Evolutionary conservation across 495 filamentous ascomycete genomes (phyloP), one percentile per base, ranked within the genome.

Genomic region (Xylaria grammica): DNA sequence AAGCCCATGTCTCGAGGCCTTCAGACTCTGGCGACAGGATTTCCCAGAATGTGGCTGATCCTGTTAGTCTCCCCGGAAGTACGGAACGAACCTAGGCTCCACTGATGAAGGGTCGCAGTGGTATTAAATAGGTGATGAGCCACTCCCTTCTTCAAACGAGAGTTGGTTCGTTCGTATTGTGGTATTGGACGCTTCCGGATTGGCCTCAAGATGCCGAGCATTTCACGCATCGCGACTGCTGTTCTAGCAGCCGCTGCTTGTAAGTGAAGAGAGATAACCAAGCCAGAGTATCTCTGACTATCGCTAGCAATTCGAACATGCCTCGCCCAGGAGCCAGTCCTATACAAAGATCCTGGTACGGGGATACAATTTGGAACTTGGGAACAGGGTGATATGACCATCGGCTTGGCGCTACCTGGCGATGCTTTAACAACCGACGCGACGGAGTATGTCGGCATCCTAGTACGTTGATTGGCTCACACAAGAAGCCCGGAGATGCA

Each of bases 361-460:
- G 76, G 75, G 29, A 84, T 84, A 51, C 69, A 65, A 52, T 79
- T 84, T 67, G 75, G 69, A 56, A 82, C 78, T 30, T 81, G 78
- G 77, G 38, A 44, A 45, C 53, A 67, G 30, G 65, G 66, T 19
- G 66, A 67, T 20, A 80, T 78, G 61, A 84, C 84, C 51, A 84
- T 82, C 59, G 87, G 87, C 67, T 52, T 87, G 56, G 77, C 82
- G 4, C 73, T 90, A n/a, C 87, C 87, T 11, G 45, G 69, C 17
- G 79, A 81, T 65, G 81, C 83, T 17, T 72, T 83, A 17, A 79
- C 75, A 7, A 79, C 77, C 50, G 77, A 86, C 63, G 78, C 82
- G 1, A 78, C 72, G 40, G 86, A 89, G 66, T 89, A 87, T 60
- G 85, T 89, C 62, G 87, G 87, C 62, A 60, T 81, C 15, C 72